Evolutionary conservation across 306 rosid species (phyloP).

Genomic region (Argentina anserina): DNA sequence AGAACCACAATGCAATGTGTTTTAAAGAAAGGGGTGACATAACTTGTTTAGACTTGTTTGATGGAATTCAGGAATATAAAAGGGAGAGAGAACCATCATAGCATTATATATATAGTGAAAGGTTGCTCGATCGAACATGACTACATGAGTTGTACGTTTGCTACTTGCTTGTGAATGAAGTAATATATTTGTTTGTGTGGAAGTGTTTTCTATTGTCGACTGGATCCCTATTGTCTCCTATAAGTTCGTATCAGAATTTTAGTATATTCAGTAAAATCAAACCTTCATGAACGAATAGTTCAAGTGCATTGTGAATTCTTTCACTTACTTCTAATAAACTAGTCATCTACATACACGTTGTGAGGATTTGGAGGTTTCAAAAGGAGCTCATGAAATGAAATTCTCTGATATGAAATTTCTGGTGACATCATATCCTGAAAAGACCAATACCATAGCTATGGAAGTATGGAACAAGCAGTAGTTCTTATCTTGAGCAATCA

Average conservation of each 20-base stretch:
- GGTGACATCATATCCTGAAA: constrained; percentile 23
- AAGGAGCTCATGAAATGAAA: too few relatives aligned
- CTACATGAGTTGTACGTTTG: not conserved
- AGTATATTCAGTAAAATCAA: too few relatives aligned
- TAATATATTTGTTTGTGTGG: not conserved
- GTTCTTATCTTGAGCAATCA: constrained; percentile 14
- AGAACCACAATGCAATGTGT: not conserved
- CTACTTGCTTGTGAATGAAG: not conserved
- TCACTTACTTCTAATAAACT: too few relatives aligned
- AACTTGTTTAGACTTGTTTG: not conserved
- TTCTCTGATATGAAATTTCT: not conserved
- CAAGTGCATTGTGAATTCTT: too few relatives aligned
- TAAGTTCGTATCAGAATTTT: too few relatives aligned
- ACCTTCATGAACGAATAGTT: too few relatives aligned
- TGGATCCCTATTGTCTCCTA: too few relatives aligned
- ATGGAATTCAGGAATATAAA: not conserved
- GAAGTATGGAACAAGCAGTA: not conserved
- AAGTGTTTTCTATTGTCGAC: not conserved
- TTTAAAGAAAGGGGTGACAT: not conserved
- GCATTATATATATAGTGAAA: not conserved
- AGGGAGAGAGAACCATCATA: not conserved
- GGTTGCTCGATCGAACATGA: not conserved
- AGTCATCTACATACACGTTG: too few relatives aligned
- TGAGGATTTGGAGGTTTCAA: too few relatives aligned
- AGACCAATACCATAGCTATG: not conserved